Evolutionary conservation across 139 green algal genomes (phyloP), one percentile per base, ranked within the genome.

Genomic region (Tetradesmus lagerheimii): DNA sequence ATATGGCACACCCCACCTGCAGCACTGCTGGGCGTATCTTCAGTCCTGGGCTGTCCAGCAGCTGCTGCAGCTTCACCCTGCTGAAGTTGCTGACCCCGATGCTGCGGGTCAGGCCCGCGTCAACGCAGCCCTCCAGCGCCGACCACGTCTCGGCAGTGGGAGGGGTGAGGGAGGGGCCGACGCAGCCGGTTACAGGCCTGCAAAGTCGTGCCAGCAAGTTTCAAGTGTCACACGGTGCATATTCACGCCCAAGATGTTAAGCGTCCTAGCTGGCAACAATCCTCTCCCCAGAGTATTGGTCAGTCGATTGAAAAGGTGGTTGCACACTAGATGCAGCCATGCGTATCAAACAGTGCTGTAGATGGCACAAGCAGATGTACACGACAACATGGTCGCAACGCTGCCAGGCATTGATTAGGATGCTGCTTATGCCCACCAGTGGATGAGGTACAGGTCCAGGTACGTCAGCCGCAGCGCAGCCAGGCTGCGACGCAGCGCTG

Each of bases 371-470:
- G 62, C 62, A n/a, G 62, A n/a, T 74, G 20, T 23, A 27, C 25
- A 75, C 64, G 34, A 15, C 27, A 34, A n/a, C n/a, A n/a, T n/a
- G n/a, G n/a, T n/a, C n/a, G 64, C 29, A 75, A 35, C 12, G 47
- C 47, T 62, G 47, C 20, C 47, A 2, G 47, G 47, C 47, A 62
- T 18, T 14, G 20, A 20, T 62, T 62, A n/a, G n/a, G n/a, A n/a
- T n/a, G n/a, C n/a, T n/a, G n/a, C n/a, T n/a, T 57, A 12, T 6
- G 1, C 86, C 0, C 95, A 95, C 94, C 93, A 97, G 92, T 97
- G 93, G n/a, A 98, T 93, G 77, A 99, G 91, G 91, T 98, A 99
- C 14, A 99, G 89, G 86, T 99, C 97, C 1, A 99, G 92, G 81
- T 87, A 87, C 11, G 41, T 35, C 34, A 87, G 81, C 53, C 74